A percentile compares a stretch with the other conserved stretches of the same genome.
Evolutionary conservation across 192 early-diverging fungal species (phyloP).

Genomic region (Lunasporangiospora selenospora): DNA sequence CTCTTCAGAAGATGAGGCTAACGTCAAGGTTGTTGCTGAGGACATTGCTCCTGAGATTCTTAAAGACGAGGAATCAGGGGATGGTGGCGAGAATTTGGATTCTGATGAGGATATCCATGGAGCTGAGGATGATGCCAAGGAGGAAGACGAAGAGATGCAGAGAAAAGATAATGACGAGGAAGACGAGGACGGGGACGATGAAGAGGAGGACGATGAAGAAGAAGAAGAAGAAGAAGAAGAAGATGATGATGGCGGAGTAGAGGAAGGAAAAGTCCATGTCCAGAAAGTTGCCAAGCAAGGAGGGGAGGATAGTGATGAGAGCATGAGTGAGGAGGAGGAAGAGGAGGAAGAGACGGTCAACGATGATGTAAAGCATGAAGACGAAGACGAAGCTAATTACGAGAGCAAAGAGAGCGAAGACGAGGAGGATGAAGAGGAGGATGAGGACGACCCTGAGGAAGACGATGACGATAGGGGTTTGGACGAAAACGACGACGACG

Average conservation of each 20-base stretch:
- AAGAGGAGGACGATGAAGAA: not conserved
- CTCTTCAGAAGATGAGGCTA: not conserved
- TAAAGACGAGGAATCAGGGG: conserved; percentile 2
- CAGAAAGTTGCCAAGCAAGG: too few relatives aligned
- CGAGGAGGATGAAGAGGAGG: not conserved
- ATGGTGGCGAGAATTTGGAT: not conserved
- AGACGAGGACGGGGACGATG: not conserved
- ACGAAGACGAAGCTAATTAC: not conserved
- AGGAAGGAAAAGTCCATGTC: too few relatives aligned
- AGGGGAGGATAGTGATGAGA: not conserved
- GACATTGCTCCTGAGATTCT: too few relatives aligned
- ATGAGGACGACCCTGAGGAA: not conserved
- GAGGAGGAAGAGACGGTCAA: conserved; percentile 1
- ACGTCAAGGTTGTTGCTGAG: not conserved
- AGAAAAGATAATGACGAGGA: conserved; percentile 1
- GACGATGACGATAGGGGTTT: not conserved
- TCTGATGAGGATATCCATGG: not conserved
- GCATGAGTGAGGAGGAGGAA: not conserved
- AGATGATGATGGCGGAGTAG: not conserved
- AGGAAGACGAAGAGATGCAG: not conserved
- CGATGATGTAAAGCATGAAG: not conserved
- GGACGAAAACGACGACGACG: too few relatives aligned
- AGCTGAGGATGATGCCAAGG: not conserved
- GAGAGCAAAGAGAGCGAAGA: not conserved
- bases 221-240: not conserved